A percentile compares a stretch with the other conserved stretches of the same genome.
Evolutionary conservation across 805 yeast genomes (phyloP).

Genomic region (Kodamaea jinghongensis): DNA sequence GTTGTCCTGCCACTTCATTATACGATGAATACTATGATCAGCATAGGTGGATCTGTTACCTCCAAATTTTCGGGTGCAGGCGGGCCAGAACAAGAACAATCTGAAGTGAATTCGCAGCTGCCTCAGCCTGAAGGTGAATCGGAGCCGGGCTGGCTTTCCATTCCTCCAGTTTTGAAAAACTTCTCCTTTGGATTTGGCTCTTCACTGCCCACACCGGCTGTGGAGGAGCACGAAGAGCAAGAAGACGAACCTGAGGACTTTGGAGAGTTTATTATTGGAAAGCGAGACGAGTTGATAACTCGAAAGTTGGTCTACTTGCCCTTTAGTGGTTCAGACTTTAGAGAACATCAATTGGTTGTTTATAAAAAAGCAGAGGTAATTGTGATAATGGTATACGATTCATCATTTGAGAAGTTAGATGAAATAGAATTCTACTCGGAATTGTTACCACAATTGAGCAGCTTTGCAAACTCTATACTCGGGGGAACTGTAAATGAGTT

Average conservation of each 20-base stretch:
- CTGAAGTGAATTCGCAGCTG: not conserved
- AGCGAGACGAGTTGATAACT: constrained; percentile 8
- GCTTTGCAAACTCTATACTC: constrained; percentile 23
- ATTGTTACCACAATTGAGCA: constrained; percentile 16
- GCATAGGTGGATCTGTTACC: constrained; percentile 16
- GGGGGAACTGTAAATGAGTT: constrained; percentile 5
- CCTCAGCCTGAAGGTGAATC: not conserved
- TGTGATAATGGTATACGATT: constrained; percentile 30
- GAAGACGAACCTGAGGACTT: constrained; percentile 13
- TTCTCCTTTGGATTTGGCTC: constrained; percentile 2
- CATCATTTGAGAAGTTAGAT: constrained; percentile 23
- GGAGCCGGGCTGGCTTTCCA: constrained; percentile 9
- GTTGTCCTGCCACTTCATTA: constrained; percentile 37
- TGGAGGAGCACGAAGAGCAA: constrained; percentile 10
- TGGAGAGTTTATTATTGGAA: constrained; percentile 28
- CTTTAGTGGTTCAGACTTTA: constrained; percentile 6
- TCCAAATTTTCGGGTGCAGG: constrained; percentile 1
- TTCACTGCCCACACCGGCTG: constrained; percentile 2
- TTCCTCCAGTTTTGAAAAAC: constrained; percentile 10
- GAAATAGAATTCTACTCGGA: constrained; percentile 21
- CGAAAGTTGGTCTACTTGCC: constrained; percentile 27
- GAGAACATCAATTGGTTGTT: constrained; percentile 32
- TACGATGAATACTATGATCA: constrained; percentile 34
- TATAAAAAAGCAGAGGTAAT: constrained; percentile 22
- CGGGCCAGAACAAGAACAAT: not conserved